Evolutionary conservation across 495 filamentous ascomycete genomes (phyloP), one percentile per base, ranked within the genome.

Genomic region (Clohesyomyces aquaticus): DNA sequence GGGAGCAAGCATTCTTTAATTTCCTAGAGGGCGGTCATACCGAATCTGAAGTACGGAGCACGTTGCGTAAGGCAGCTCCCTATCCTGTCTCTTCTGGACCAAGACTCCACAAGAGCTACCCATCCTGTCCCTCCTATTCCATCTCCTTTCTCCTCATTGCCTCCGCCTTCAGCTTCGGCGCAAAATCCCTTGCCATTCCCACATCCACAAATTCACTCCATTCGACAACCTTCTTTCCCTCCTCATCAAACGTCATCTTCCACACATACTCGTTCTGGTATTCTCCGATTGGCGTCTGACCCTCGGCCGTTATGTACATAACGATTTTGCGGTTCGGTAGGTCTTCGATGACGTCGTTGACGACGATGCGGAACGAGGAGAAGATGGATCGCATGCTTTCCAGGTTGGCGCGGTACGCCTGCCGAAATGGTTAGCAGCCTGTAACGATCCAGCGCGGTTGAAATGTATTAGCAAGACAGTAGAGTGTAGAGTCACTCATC

Each of bases 181-280:
- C 72, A 56, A 76, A 76, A 25, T 76, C 73, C 45, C 67, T 69
- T 18, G 42, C 67, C 65, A 76, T 67, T 11, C 65, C 57, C 3
- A 65, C 72, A 66, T 79, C 77, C 50, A 75, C 70, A 67, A 72
- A 79, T 60, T 78, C 76, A 49, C 71, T 66, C 25, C 70, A 69
- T 25, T 67, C 59, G 4, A 55, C 69, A 61, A 78, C 72, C 64
- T 70, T 72, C 66, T 69, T 65, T 8, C 69, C 68, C 21, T 16
- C 61, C 43, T 76, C 67, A 54, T 79, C 74, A 64, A 78, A 77
- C 29, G 71, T 73, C 32, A 79, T 63, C 29, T 76, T 69, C 71
- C 77, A 77, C n/a, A 79, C 73, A 60, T 79, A 78, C 60, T 78
- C 74, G 63, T 58, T 67, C 14, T 49, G 51, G 69, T 74, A 71